Percentiles rank a stretch among this genome's conserved stretches.
Evolutionary conservation across 192 early-diverging fungal species (phyloP).

Genomic region (Radiomyces spectabilis): DNA sequence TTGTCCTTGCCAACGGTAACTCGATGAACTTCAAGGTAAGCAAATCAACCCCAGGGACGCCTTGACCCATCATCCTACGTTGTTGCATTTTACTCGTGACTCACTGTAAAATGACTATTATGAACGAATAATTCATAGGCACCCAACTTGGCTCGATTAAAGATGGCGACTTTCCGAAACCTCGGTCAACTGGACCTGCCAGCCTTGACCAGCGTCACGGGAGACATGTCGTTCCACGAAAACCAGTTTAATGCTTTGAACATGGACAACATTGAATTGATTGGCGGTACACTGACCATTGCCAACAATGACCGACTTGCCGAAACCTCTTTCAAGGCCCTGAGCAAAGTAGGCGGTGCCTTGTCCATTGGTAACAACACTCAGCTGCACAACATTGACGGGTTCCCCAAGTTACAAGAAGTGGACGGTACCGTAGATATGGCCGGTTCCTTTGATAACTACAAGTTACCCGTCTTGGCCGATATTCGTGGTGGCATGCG

Average conservation of each 20-base stretch:
- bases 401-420: slow-evolving; percentile 47
- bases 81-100: slow-evolving; percentile 22
- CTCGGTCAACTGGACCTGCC: slow-evolving; percentile 31
- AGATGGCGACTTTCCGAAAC: slow-evolving; percentile 53
- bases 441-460: slow-evolving; percentile 49
- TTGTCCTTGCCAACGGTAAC: slow-evolving; percentile 13
- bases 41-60: too few relatives aligned
- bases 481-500: slow-evolving; percentile 54
- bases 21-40: slow-evolving; percentile 2
- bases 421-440: slow-evolving; percentile 50
- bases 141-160: slow-evolving; percentile 38
- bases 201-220: slow-evolving; percentile 33
- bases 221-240: slow-evolving; percentile 55
- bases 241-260: slow-evolving; percentile 44
- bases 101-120: too few relatives aligned
- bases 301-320: slow-evolving; percentile 52
- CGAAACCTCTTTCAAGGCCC: slow-evolving; percentile 45
- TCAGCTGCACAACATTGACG: slow-evolving; percentile 40
- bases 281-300: slow-evolving; percentile 48
- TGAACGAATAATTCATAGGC: too few relatives aligned
- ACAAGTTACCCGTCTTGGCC: slow-evolving; percentile 42
- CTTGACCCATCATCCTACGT: too few relatives aligned
- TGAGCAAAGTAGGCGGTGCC: slow-evolving; percentile 50
- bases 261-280: slow-evolving; percentile 30
- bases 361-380: slow-evolving; percentile 65